phyloP scores from a whole-genome alignment of 331 rosid species.

The Rhamnella rubrinervis region DNA sequence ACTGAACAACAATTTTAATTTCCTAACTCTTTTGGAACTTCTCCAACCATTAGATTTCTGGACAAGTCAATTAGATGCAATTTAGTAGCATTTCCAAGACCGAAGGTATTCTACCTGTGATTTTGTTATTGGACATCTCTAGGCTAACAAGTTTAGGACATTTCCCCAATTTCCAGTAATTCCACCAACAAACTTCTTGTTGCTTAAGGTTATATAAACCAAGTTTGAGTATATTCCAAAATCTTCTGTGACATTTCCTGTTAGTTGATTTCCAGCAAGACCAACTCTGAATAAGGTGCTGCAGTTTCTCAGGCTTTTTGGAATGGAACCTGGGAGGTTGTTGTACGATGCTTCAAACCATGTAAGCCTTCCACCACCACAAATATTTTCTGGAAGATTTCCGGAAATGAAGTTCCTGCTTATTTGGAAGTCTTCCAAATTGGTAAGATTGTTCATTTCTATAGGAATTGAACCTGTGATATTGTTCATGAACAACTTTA shows the following conservation, averaged over 20 bases:
- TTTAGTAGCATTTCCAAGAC: background rate
- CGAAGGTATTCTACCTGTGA: background rate
- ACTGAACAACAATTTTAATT: conserved; percentile 8
- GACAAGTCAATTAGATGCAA: conserved; percentile 30
- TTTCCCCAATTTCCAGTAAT: conserved; percentile 11
- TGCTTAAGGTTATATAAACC: background rate
- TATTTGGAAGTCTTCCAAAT: conserved; percentile 6
- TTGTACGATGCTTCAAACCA: too few relatives aligned
- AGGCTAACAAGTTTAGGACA: conserved; percentile 32
- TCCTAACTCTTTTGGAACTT: conserved; percentile 38
- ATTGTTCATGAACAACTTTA: too few relatives aligned
- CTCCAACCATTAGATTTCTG: conserved; percentile 33
- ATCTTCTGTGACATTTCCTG: conserved; percentile 20
- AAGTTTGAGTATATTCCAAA: conserved; percentile 32
- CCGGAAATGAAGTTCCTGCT: too few relatives aligned
- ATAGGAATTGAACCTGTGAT: too few relatives aligned
- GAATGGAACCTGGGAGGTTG: too few relatives aligned
- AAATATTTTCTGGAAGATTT: too few relatives aligned
- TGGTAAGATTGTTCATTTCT: too few relatives aligned
- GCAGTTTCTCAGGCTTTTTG: too few relatives aligned
- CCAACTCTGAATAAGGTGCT: too few relatives aligned
- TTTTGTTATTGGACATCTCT: conserved; percentile 32
- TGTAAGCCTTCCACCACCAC: too few relatives aligned
- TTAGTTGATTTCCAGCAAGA: too few relatives aligned
- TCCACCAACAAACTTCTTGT: conserved; percentile 31